phyloP scores from a whole-genome alignment of 192 early-diverging fungal genomes.

The Coemansia sp. region DNA sequence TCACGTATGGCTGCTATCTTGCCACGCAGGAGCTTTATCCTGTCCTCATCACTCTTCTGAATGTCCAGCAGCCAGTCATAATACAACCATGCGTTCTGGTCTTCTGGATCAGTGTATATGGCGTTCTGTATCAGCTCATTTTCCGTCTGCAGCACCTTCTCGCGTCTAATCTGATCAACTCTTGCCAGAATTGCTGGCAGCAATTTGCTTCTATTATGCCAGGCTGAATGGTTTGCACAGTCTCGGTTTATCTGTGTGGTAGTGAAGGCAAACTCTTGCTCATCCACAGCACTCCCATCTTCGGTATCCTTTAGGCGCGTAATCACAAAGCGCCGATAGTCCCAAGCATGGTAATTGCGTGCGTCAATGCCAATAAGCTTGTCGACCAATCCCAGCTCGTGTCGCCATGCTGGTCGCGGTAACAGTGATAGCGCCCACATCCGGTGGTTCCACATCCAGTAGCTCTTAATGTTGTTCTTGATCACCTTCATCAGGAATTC shows the following conservation, averaged over 20 bases:
- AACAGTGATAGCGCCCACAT: conserved; percentile 82
- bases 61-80: conserved; percentile 86
- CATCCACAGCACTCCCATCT: conserved; percentile 14
- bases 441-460: conserved; percentile 98
- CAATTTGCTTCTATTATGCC: conserved; percentile 92
- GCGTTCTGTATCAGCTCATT: conserved; percentile 85
- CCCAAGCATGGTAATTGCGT: conserved; percentile 98
- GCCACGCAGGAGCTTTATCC: conserved; percentile 16
- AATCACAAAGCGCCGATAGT: conserved; percentile 90
- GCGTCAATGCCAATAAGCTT: conserved; percentile 85
- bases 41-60: conserved; percentile 31
- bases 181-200: conserved; percentile 48
- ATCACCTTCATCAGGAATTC: conserved; percentile 73
- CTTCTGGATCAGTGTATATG: conserved; percentile 93
- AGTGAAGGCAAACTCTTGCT: conserved; percentile 83
- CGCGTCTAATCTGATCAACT: conserved; percentile 3
- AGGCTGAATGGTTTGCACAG: conserved; percentile 98
- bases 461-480: conserved; percentile 84
- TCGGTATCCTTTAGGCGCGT: conserved; percentile 27
- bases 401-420: conserved; percentile 73
- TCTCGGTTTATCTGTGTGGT: conserved; percentile 86
- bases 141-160: conserved; percentile 57
- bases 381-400: conserved; percentile 73
- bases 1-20: conserved; percentile 43
- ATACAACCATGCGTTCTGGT: conserved; percentile 98